Evolutionary conservation across 73 alveolate species (phyloP), one percentile per base, ranked within the genome.

Genomic region (Paraurostyla sp.): DNA sequence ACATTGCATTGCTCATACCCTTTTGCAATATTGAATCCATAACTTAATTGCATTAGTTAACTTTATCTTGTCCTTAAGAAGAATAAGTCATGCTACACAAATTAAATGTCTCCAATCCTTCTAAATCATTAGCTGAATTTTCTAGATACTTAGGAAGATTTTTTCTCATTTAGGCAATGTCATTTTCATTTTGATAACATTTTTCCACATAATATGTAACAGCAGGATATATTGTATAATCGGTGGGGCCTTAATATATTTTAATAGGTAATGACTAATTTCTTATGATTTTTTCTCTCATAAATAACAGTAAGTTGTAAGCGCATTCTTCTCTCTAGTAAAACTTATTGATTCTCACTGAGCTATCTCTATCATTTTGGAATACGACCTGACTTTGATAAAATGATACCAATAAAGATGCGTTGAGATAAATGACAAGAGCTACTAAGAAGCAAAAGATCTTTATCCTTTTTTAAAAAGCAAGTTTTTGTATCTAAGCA

Each of bases 311-410:
- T 6, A 65, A 30, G 58, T 65, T 65, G 23, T 65, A 65, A 22
- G 82, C 82, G 25, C 82, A 65, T 65, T 65, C 82, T 38, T 65
- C 82, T 65, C 82, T 65, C 41, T 65, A 38, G 42, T 65, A 65
- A 40, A 65, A 65, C 46, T 65, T 65, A 40, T 35, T 65, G 40
- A 65, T 65, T 65, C 82, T 32, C 9, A 36, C 23, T 2, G 82
- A 56, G 41, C 54, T 22, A 22, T 65, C 82, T 40, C 41, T 65
- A 22, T 65, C 82, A 40, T 65, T 65, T 32, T 35, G 9, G 42
- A 65, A 65, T 13, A 65, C 82, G 9, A 65, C 3, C 25, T 38
- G 25, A 22, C 82, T 65, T 23, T 65, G 58, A 38, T 65, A 65
- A 40, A 38, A 65, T 6, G 82, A 65, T 6, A 65, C 41, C 9